phyloP scores from a whole-genome alignment of 257 asterid genomes.

The Lycium barbarum region DNA sequence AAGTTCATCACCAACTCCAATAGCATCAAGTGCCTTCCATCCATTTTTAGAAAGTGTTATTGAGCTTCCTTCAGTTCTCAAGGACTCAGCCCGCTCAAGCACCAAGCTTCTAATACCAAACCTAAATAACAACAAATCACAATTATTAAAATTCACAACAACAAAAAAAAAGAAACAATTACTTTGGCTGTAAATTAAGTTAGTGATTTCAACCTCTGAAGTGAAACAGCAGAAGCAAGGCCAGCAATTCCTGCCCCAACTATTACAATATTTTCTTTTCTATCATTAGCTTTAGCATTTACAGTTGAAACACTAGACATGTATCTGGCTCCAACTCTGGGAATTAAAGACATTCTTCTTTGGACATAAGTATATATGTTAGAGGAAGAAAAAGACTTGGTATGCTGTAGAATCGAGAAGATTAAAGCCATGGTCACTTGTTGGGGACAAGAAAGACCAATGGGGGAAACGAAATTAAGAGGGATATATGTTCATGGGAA shows the following conservation, averaged over 20 bases:
- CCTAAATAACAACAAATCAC: conserved; percentile 38
- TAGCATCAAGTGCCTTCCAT: conserved; percentile 83
- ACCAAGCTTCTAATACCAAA: conserved; percentile 72
- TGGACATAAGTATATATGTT: neutral
- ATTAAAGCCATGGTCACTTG: conserved; percentile 35
- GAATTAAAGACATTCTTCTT: neutral
- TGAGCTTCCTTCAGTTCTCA: conserved; percentile 86
- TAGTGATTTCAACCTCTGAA: conserved; percentile 50
- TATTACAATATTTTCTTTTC: conserved; percentile 68
- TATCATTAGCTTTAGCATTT: conserved; percentile 31
- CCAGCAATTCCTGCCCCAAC: conserved; percentile 96
- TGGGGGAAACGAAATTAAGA: neutral
- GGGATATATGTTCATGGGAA: neutral
- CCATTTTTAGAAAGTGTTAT: conserved; percentile 85
- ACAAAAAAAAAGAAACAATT: neutral
- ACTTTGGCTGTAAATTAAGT: neutral
- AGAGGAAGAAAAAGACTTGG: conserved; percentile 20
- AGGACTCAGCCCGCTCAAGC: conserved; percentile 75
- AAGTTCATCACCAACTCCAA: conserved; percentile 76
- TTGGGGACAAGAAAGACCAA: neutral
- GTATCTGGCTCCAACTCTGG: conserved; percentile 30
- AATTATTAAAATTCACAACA: neutral
- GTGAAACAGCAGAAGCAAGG: conserved; percentile 85
- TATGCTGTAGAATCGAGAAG: neutral
- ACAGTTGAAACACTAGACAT: conserved; percentile 34